Base-by-base conservation (phyloP, 306 rosid species). In the Gastrolobium villosum region DNA sequence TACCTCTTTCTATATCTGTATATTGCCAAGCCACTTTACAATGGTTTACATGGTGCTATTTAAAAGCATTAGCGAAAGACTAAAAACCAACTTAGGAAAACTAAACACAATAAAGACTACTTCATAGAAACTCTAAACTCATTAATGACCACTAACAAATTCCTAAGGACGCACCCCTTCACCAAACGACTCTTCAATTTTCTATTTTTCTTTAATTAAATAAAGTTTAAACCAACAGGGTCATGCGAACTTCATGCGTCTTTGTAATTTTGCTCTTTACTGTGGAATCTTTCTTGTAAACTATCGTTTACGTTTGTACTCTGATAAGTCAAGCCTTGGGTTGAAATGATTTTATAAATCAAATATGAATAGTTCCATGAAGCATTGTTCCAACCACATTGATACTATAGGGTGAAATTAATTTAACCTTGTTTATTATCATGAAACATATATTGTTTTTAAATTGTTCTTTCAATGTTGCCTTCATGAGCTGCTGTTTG, bases 401-500 rank as follows among this genome's bases (percentile, higher is more conserved):
- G 36, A 28, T 49, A 41, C 49, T 46, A 32, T 35, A 4, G 66
- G 64, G 49, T 72, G 52, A 62, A 65, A 34, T 61, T 30, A 34
- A 26, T 50, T 56, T 28, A 76, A 61, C 20, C 32, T 79, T 79
- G 45, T 44, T 79, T 35, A 65, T 64, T 71, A 40, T n/a, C 39
- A 3, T 30, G 20, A 46, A 61, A 53, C 61, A 36, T 39, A 31
- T 60, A 0, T 57, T 59, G 52, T 45, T 75, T 75, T 50, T 34
- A 1, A 52, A 66, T 79, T 43, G 36, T 72, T 83, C 65, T 60
- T 84, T 74, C 11, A 28, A 13, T 74, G 13, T 8, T 61, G 68
- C 67, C 60, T 77, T 59, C n/a, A 44, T 77, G 78, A 71, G 65
- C 61, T 45, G 65, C 66, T 37, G 20, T 49, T n/a, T 79, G 65